Evolutionary conservation across 2,329 filamentous ascomycete species (phyloP).

Genomic region (Hawksworthiomyces lignivorus): DNA sequence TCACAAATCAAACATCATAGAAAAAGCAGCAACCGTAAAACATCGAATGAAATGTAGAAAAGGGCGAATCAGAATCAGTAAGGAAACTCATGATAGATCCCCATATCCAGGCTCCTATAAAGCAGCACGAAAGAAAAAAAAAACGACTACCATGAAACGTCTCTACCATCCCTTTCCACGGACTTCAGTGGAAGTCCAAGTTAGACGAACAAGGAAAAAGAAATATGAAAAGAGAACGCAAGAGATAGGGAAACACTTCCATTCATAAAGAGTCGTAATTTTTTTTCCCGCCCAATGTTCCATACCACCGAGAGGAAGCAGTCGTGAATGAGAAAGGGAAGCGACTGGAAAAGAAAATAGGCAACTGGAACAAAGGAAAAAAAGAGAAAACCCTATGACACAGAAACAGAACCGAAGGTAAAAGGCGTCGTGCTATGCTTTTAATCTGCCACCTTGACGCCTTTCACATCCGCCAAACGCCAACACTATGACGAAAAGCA

Average conservation of each 20-base stretch:
- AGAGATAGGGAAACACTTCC: slow-evolving; percentile 2
- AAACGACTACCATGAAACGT: slow-evolving; percentile 6
- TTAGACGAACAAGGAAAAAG: neutral
- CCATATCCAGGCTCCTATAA: slow-evolving; percentile 9
- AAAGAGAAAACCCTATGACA: slow-evolving; percentile 6
- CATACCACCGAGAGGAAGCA: slow-evolving; percentile 2
- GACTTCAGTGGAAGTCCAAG: neutral
- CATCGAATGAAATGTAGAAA: neutral
- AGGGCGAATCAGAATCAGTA: neutral
- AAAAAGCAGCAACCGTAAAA: neutral
- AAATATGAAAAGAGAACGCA: slow-evolving; percentile 3
- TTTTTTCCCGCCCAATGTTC: slow-evolving; percentile 5
- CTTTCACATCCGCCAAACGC: slow-evolving; percentile 18
- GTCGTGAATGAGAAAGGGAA: slow-evolving; percentile 1
- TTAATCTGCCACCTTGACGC: slow-evolving; percentile 14
- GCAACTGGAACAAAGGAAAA: neutral
- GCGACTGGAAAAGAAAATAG: slow-evolving; percentile 2
- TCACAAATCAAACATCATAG: neutral
- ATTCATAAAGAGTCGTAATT: slow-evolving; percentile 11
- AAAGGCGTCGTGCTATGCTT: slow-evolving; percentile 12
- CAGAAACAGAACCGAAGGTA: slow-evolving; percentile 6
- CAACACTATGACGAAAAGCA: slow-evolving; percentile 19
- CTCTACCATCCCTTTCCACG: slow-evolving; percentile 6
- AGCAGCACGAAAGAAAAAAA: slow-evolving; percentile 10
- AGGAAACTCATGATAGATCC: slow-evolving; percentile 6